Base-by-base conservation (phyloP, 2,329 filamentous ascomycete species). In the Aspergillus ustus region DNA sequence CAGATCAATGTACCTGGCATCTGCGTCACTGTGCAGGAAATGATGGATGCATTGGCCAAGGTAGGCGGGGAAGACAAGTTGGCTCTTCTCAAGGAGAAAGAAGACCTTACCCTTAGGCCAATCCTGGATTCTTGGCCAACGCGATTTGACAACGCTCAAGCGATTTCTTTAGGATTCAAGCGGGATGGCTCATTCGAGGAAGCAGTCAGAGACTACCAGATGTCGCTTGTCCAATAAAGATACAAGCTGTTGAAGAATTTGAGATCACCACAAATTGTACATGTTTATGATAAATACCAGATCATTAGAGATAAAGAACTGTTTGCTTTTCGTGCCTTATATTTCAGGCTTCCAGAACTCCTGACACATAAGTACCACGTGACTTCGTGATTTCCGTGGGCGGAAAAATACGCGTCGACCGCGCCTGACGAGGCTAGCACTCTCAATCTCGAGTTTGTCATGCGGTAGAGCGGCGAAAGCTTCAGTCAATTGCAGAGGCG, bases 1-100 rank as follows among this genome's bases (percentile, higher is more conserved):
- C 81, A 83, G 52, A 79, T 88, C 57, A 87, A 87, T 70, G 77
- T 87, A 43, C 86, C 86, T 0, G 86, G 86, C 1, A 77, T 78
- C 34, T 73, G 74, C 19, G 83, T 83, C 5, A 85, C 81, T 3
- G 82, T 86, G 40, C 80, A 79, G 60, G 81, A 85, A 59, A 87
- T 87, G 78, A 72, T 87, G 70, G 78, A 85, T 64, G 84, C 84
- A 1, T 67, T 87, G 70, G 81, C 80, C 61, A 81, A 81, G 63
- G 83, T 87, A 1, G 84, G 82, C 6, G 85, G 85, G 0, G 79
- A 82, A 67, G 80, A 85, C 43, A 82, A 81, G 37, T 71, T 85
- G 55, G 74, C 73, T 52, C 74, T 84, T 56, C 79, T 87, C 8
- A 80, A 78, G 61, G 84, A 86, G 71, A 77, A 83, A 71, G 78